A percentile compares a stretch with the other conserved stretches of the same genome.
Evolutionary conservation across 2,329 filamentous ascomycete species (phyloP).

Genomic region (Neopestalotiopsis rosae): DNA sequence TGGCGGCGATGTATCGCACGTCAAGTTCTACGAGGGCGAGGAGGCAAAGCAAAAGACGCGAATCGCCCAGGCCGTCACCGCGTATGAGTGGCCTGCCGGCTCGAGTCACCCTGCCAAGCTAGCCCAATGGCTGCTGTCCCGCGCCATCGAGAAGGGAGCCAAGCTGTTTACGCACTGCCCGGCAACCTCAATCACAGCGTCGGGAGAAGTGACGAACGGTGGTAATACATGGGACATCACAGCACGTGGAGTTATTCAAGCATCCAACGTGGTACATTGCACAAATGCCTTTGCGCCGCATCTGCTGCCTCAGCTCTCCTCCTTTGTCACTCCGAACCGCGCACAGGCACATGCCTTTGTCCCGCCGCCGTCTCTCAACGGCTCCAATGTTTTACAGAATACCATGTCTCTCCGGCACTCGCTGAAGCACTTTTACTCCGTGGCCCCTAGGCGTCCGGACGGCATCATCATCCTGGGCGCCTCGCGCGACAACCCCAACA

Average conservation of each 20-base stretch:
- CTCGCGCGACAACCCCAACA: conserved; percentile 45
- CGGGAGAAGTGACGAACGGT: conserved; percentile 22
- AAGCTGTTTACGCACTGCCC: conserved; percentile 49
- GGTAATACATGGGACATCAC: conserved; percentile 37
- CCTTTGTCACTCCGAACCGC: conserved; percentile 46
- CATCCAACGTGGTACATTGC: conserved; percentile 41
- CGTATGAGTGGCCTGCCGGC: conserved; percentile 56
- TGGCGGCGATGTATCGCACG: conserved; percentile 49
- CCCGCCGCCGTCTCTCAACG: conserved; percentile 42
- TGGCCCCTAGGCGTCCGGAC: conserved; percentile 50
- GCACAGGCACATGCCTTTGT: conserved; percentile 51
- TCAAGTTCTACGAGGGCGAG: conserved; percentile 44
- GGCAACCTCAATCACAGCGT: conserved; percentile 34
- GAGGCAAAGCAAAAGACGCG: conserved; percentile 43
- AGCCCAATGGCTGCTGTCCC: conserved; percentile 50
- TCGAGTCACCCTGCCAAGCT: conserved; percentile 55
- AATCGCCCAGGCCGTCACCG: conserved; percentile 43
- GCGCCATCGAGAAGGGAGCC: conserved; percentile 42
- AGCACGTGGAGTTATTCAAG: conserved; percentile 36
- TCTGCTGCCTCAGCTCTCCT: conserved; percentile 39
- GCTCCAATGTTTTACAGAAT: conserved; percentile 36
- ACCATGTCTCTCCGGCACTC: conserved; percentile 53
- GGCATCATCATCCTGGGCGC: conserved; percentile 49
- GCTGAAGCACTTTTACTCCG: conserved; percentile 53
- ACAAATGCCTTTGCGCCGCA: conserved; percentile 46